Percentiles rank a stretch among this genome's conserved stretches.
Conservation (phyloP, 805 yeast genomes). For the Ogataea trehalophila region DNA sequence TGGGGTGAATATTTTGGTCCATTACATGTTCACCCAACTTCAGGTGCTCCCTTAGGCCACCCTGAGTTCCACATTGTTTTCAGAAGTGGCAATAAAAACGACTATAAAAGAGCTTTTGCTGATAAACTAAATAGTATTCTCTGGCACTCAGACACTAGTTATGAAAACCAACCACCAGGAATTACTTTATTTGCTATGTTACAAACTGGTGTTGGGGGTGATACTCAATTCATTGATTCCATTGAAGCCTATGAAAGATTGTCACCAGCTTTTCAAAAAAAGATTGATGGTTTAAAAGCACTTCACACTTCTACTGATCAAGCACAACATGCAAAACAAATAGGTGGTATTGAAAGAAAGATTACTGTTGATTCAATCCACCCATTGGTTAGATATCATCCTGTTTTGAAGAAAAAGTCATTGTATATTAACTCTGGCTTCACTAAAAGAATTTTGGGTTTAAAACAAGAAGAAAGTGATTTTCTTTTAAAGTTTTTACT, state of each 20-base stretch:
- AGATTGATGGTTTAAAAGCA: conserved; percentile 48
- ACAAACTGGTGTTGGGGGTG: conserved; percentile 48
- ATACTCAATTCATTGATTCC: conserved; percentile 48
- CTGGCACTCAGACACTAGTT: conserved; percentile 52
- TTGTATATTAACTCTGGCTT: conserved; percentile 46
- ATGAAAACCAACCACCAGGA: conserved; percentile 49
- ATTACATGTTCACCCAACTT: conserved; percentile 33
- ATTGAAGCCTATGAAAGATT: conserved; percentile 51
- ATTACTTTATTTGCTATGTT: conserved; percentile 46
- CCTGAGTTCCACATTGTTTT: conserved; percentile 38
- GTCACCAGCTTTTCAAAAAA: conserved; percentile 43
- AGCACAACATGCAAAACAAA: conserved; percentile 39
- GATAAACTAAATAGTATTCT: conserved; percentile 15
- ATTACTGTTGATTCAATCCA: conserved; percentile 31
- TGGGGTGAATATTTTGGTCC: conserved; percentile 42
- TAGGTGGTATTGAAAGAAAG: conserved; percentile 39
- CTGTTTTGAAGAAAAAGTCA: conserved; percentile 60
- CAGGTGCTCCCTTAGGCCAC: conserved; percentile 33
- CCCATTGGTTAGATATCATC: conserved; percentile 58
- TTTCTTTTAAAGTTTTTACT: conserved; percentile 41
- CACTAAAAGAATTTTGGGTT: conserved; percentile 47
- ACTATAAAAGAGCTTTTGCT: conserved; percentile 14
- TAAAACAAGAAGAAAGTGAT: conserved; percentile 44
- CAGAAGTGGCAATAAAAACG: conserved; percentile 19
- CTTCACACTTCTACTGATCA: conserved; percentile 36